Evolutionary conservation across 768 basidiomycete genomes (phyloP).

Genomic region (Boletellus ananas): DNA sequence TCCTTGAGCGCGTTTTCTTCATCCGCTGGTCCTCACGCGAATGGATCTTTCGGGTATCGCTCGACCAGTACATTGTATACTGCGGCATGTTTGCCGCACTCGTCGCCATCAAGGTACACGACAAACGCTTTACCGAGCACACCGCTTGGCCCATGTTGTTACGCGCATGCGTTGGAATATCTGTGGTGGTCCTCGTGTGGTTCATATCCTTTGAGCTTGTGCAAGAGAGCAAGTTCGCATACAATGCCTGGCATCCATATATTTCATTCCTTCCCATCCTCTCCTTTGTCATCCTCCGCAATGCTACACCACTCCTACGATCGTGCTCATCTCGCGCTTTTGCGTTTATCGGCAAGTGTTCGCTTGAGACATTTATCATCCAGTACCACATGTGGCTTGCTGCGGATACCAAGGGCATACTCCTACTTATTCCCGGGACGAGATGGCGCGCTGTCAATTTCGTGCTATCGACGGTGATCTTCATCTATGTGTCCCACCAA

Average conservation of each 20-base stretch:
- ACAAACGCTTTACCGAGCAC: slow-evolving; percentile 66
- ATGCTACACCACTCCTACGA: slow-evolving; percentile 66
- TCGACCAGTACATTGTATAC: slow-evolving; percentile 89
- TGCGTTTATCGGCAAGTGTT: slow-evolving; percentile 81
- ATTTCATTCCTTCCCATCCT: slow-evolving; percentile 78
- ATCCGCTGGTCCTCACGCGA: slow-evolving; percentile 84
- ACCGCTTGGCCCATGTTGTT: slow-evolving; percentile 56
- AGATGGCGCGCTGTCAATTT: slow-evolving; percentile 76
- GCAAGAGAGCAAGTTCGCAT: slow-evolving; percentile 76
- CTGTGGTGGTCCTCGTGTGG: slow-evolving; percentile 59
- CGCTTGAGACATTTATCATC: slow-evolving; percentile 87
- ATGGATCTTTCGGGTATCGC: slow-evolving; percentile 84
- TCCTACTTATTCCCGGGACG: slow-evolving; percentile 74
- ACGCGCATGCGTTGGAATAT: slow-evolving; percentile 47
- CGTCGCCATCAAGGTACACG: slow-evolving; percentile 69
- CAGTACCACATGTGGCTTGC: slow-evolving; percentile 89
- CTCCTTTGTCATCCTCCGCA: slow-evolving; percentile 72
- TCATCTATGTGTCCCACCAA: slow-evolving; percentile 75
- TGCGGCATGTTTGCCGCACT: slow-evolving; percentile 79
- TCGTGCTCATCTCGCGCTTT: slow-evolving; percentile 67
- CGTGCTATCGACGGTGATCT: slow-evolving; percentile 68
- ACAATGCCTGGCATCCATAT: slow-evolving; percentile 84
- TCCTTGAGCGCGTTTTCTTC: slow-evolving; percentile 61
- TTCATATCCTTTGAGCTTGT: slow-evolving; percentile 80
- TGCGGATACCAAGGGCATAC: slow-evolving; percentile 76